Base-by-base conservation (phyloP, 192 early-diverging fungal species). In the Podila epicladia region DNA sequence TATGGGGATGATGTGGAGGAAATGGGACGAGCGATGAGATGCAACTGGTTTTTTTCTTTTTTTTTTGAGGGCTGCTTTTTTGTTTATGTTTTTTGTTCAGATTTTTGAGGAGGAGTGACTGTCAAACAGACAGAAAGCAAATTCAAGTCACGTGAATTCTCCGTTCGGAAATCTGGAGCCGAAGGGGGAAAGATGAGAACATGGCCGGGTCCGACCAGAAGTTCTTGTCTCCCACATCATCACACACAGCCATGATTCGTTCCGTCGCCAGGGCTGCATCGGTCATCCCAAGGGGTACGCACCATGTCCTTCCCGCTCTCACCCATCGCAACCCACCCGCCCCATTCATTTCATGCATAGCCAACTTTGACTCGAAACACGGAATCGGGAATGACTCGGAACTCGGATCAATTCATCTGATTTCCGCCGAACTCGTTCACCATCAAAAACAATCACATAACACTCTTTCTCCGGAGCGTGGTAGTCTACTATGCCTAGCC, bases 281-380 rank as follows among this genome's bases (percentile, higher is more conserved):
- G 53, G 53, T 26, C 67, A 65, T 80, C 38, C 77, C 77, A 80
- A 80, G 77, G 77, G 77, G 77, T 80, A 80, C 24, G 53, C 53
- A 55, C 31, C 70, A 65, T 64, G 37, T 2, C 58, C 22, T n/a
- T 58, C 33, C 67, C 28, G 11, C 17, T 31, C 28, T 49, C 33
- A 55, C 28, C 15, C 29, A 24, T 15, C 28, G 20, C 31, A 74
- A 35, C 51, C n/a, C 33, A 48, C 33, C 32, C 31, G 38, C 48
- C 60, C 35, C 20, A 55, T 26, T 26, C 20, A 24, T 26, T 55
- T 22, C 53, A 24, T 55, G 6, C 6, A 24, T 12, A 55, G 24
- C 53, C 53, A 22, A 26, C 24, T 55, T 55, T 24, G 24, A 7
- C 26, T 55, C 1, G 53, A 26, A 55, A 55, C 53, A 55, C 20